Base-by-base conservation (phyloP, 768 basidiomycete species). In the Suillus sp. region DNA sequence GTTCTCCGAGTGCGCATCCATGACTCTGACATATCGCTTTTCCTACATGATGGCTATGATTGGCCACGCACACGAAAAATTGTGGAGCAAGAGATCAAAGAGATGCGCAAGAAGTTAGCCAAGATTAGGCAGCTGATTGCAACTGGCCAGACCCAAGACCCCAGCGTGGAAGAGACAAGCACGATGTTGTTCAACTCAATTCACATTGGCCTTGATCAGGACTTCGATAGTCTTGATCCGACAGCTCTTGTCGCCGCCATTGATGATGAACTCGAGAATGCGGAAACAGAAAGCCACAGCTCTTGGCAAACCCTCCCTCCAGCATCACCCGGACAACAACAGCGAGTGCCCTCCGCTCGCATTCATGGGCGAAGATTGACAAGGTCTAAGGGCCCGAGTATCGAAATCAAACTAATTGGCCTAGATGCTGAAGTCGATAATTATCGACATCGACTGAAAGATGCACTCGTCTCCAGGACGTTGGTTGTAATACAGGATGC, bases 21-120 rank as follows among this genome's bases (percentile, higher is more conserved):
- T 48, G 77, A 90, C 48, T 86, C 85, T 60, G 83, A 91, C 66
- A 74, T 91, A 55, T 83, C 83, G 1, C 69, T 98, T 27, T 83
- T 88, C 59, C 81, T 99, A 3, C 92, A 97, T 71, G 93, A 95
- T 62, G 97, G 97, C 2, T 99, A 95, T 69, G 97, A 99, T 72
- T 99, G 97, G 96, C 76, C 72, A 1, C 82, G 82, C 55, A 99
- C 97, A 4, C 88, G 96, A 37, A 89, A 84, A 75, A 85, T 85
- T 2, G 95, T 99, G 61, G 93, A 96, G 71, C 87, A 92, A 42
- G 90, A 95, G 73, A 85, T 94, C 53, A 93, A 90, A 71, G 89
- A 91, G 48, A 93, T 99, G 82, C 87, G 94, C 55, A 86, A 88
- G 60, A 87, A 87, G 35, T 82, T 99, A 57, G 88, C 91, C 50